phyloP scores from a whole-genome alignment of 192 early-diverging fungal genomes.

The Coemansia sp. region DNA sequence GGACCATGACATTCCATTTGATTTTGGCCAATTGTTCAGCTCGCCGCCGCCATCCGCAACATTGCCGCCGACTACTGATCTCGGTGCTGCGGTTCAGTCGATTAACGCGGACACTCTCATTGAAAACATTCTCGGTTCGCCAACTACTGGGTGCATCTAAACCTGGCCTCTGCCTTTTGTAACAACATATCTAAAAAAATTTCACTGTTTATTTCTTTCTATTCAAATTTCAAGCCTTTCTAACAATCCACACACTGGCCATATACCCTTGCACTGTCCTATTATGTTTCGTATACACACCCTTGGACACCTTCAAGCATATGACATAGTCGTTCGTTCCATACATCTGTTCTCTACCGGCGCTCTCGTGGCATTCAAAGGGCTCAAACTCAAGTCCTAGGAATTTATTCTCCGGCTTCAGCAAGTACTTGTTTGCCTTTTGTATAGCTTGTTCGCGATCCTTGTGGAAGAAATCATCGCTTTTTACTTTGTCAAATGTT shows the following conservation, averaged over 20 bases:
- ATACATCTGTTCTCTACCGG: background rate
- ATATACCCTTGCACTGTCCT: background rate
- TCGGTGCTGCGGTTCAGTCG: background rate
- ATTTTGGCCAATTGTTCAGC: conserved; percentile 26
- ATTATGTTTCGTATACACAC: background rate
- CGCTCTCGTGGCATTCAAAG: background rate
- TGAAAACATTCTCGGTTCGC: conserved; percentile 16
- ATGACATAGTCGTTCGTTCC: background rate
- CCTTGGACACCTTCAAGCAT: background rate
- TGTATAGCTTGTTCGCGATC: background rate
- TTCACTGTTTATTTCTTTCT: background rate
- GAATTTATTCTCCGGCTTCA: background rate
- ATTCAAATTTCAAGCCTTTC: background rate
- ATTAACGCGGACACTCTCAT: conserved; percentile 5
- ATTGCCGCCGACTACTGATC: background rate
- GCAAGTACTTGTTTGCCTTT: background rate
- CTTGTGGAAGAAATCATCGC: background rate
- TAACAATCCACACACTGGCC: background rate
- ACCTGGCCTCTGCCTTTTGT: background rate
- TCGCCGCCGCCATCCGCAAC: background rate
- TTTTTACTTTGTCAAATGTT: background rate
- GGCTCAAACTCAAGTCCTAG: background rate
- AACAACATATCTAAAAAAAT: background rate
- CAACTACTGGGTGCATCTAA: background rate
- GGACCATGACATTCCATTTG: conserved; percentile 12